phyloP scores from a whole-genome alignment of 169 alveolate genomes.

The Eimeria mitis region DNA sequence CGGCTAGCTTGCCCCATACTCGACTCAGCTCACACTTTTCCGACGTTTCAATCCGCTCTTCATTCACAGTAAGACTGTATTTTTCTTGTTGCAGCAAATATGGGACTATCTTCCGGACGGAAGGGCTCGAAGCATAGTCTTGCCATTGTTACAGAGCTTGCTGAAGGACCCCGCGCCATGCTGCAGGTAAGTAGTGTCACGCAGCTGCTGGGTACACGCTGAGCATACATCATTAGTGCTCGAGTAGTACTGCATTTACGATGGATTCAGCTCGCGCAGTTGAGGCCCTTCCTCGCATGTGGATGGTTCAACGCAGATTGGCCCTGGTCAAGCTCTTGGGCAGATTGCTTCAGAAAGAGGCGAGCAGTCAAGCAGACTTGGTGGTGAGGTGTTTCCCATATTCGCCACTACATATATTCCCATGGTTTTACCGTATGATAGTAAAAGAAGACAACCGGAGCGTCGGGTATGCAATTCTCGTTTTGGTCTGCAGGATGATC shows the following conservation, averaged over 20 bases:
- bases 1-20: neutral
- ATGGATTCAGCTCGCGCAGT: neutral
- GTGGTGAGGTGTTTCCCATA: neutral
- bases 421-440: neutral
- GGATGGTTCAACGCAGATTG: conserved; percentile 28
- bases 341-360: neutral
- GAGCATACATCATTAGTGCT: neutral
- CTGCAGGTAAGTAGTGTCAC: conserved; percentile 29
- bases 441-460: neutral
- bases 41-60: neutral
- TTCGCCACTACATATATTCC: neutral
- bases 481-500: neutral
- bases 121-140: neutral
- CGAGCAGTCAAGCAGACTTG: conserved; percentile 9
- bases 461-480: neutral
- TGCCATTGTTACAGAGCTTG: conserved; percentile 59
- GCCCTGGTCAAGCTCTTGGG: conserved; percentile 58
- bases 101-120: conserved; percentile 23
- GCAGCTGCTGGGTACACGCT: neutral
- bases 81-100: conserved; percentile 57
- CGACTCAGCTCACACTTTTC: no score
- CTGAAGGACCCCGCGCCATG: conserved; percentile 63
- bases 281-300: neutral
- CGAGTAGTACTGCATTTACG: neutral
- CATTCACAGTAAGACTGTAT: neutral